phyloP scores from a whole-genome alignment of 768 basidiomycete genomes.

The Termitomyces sp. region DNA sequence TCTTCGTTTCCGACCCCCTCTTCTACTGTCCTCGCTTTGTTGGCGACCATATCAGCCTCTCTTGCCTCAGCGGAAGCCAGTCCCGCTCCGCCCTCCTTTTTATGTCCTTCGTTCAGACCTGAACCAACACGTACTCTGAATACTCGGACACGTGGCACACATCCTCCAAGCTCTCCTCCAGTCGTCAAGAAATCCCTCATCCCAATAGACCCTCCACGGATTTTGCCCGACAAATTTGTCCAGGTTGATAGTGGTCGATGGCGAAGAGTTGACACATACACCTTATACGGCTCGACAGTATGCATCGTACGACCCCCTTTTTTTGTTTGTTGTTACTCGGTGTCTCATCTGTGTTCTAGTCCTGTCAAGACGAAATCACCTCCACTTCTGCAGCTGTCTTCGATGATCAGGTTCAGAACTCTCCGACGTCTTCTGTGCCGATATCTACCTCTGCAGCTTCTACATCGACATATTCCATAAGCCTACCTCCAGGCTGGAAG shows the following conservation, averaged over 20 bases:
- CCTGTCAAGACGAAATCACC: slow-evolving; percentile 17
- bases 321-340: background rate
- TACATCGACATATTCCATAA: slow-evolving; percentile 23
- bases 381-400: slow-evolving; percentile 19
- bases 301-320: slow-evolving; percentile 38
- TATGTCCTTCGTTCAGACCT: slow-evolving; percentile 45
- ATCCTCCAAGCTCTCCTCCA: slow-evolving; percentile 6
- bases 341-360: slow-evolving; percentile 9
- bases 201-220: slow-evolving; percentile 11
- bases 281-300: slow-evolving; percentile 67
- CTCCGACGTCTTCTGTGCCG: slow-evolving; percentile 13
- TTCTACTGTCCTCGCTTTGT: slow-evolving; percentile 43
- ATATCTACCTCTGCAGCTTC: slow-evolving; percentile 13
- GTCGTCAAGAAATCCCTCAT: slow-evolving; percentile 5
- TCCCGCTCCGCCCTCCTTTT: slow-evolving; percentile 53
- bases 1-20: slow-evolving; percentile 33
- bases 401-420: slow-evolving; percentile 27
- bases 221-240: slow-evolving; percentile 51
- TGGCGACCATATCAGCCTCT: slow-evolving; percentile 49
- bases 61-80: slow-evolving; percentile 39
- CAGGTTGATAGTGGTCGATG: slow-evolving; percentile 50
- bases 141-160: slow-evolving; percentile 2
- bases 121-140: slow-evolving; percentile 7
- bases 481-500: slow-evolving; percentile 55
- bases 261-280: slow-evolving; percentile 49